Evolutionary conservation across 2,329 filamentous ascomycete species (phyloP), one percentile per base, ranked within the genome.

Genomic region (Tolypocladium amazonense): DNA sequence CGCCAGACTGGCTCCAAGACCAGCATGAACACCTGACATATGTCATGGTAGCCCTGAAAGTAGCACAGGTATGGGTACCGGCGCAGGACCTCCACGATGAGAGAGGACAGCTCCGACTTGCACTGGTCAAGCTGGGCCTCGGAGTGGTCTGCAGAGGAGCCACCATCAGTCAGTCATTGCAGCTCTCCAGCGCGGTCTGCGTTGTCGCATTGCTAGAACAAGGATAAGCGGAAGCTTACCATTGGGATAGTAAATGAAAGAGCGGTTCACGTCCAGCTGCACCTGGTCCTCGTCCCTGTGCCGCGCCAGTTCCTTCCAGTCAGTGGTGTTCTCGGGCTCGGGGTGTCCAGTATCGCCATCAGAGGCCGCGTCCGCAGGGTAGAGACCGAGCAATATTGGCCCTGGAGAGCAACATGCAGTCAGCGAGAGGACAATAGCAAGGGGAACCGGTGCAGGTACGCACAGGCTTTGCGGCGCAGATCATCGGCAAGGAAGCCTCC

Each of bases 21-120:
- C 18, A 99, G 82, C 47, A 97, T 83, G 61, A 99, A 82, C 30
- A 99, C 94, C 75, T 99, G 95, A 67, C 90, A 94, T 69, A 99
- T 97, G 76, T 99, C 94, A 74, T 99, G 94, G 72, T 95, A 99
- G 71, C 94, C 94, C 77, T 99, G 94, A 73, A 99, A 99, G 76
- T 99, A 99, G 77, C 87, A 91, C 41, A 99, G 84, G 71, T 88
- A 87, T 20, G 92, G 91, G 68, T 95, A 82, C 39, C 83, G 83
- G 58, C 95, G 88, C 54, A 99, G 82, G 18, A 95, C 85, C 64
- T 88, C 82, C 57, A 84, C 84, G 68, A 99, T 97, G 57, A 99
- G 80, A 63, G 85, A 77, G 9, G 87, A 93, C 2, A 99, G 82
- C 68, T 94, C 86, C 59, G 79, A 71, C 70, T 94, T 97, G 69